These are phyloP conservation scores for Ophiognomonia clavigignenti-juglandacearum DNA, from an alignment of 2,329 filamentous ascomycete genomes.

Conservation along the genomic window DNA sequence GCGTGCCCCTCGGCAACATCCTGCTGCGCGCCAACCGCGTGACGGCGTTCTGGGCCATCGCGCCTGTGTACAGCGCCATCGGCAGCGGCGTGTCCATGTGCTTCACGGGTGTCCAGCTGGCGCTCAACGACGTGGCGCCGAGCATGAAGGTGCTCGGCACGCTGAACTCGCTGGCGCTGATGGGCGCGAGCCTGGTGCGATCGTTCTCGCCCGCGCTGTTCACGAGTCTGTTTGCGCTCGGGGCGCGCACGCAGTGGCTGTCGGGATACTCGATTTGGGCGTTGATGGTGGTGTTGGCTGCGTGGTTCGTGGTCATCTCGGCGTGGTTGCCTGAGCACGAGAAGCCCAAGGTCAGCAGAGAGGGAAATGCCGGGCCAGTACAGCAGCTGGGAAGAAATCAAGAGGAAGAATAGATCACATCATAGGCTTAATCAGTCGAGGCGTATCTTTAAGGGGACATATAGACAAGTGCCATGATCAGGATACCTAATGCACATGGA, in stretches of 20 bases:
- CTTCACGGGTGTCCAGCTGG: slow-evolving; percentile 68
- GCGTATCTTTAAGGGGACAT: too few relatives aligned
- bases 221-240: slow-evolving; percentile 63
- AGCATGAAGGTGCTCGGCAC: slow-evolving; percentile 60
- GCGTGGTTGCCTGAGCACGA: slow-evolving; percentile 32
- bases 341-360: slow-evolving; percentile 2
- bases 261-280: slow-evolving; percentile 64
- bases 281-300: slow-evolving; percentile 39
- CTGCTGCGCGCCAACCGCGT: slow-evolving; percentile 44
- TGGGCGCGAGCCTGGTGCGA: slow-evolving; percentile 55
- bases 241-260: slow-evolving; percentile 46
- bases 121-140: slow-evolving; percentile 69
- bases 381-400: neutral
- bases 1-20: slow-evolving; percentile 49
- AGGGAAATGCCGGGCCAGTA: neutral
- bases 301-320: slow-evolving; percentile 27
- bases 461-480: too few relatives aligned
- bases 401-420: neutral
- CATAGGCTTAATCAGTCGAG: too few relatives aligned
- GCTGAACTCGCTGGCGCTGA: slow-evolving; percentile 65
- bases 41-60: slow-evolving; percentile 52
- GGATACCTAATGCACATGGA: too few relatives aligned
- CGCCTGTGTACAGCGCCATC: slow-evolving; percentile 40
- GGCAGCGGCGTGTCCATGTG: slow-evolving; percentile 63
- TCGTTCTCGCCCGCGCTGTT: slow-evolving; percentile 63